Evolutionary conservation across 2,329 filamentous ascomycete species (phyloP), one percentile per base, ranked within the genome.

Genomic region (Triangularia verruculosa): DNA sequence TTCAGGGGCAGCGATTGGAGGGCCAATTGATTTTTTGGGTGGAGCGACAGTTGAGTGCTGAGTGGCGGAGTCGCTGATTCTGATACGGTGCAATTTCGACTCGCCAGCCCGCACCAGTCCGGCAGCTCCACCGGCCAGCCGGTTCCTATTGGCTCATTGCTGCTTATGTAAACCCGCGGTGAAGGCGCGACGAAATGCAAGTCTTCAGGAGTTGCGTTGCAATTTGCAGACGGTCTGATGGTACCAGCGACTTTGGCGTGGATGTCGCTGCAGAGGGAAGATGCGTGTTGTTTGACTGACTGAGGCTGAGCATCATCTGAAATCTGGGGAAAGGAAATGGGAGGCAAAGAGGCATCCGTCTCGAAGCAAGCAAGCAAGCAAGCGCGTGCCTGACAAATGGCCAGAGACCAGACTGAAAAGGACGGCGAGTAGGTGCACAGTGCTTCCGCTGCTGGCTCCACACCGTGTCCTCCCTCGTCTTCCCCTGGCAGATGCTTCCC

Each of bases 61-160:
- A n/a, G 67, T 70, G 67, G 69, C 67, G 69, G 66, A 71, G 69
- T 64, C 60, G 13, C 28, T 4, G 30, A 62, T 57, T 59, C 64
- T 67, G 64, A 68, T 57, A 69, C 66, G 67, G 56, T 57, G 54
- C 57, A 70, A 71, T 70, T 60, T 70, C 61, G 58, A 52, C 13
- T 61, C 62, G 59, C 47, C 63, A 61, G 59, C 22, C 66, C 57
- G 62, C 51, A 22, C 28, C 63, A 63, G 62, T 22, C 66, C 62
- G 64, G 24, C 62, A 61, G 27, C 15, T 47, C 57, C 25, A 43
- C 32, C 34, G 2, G 5, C 5, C 22, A 4, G n/a, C 12, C 51
- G 22, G 6, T 27, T 55, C 32, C 13, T 25, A 64, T 67, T 67
- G 61, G 59, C 22, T 30, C 8, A 1, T 7, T 17, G 8, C 12